Evolutionary conservation across 2,329 filamentous ascomycete species (phyloP), one percentile per base, ranked within the genome.

Genomic region (Botryotinia calthae): DNA sequence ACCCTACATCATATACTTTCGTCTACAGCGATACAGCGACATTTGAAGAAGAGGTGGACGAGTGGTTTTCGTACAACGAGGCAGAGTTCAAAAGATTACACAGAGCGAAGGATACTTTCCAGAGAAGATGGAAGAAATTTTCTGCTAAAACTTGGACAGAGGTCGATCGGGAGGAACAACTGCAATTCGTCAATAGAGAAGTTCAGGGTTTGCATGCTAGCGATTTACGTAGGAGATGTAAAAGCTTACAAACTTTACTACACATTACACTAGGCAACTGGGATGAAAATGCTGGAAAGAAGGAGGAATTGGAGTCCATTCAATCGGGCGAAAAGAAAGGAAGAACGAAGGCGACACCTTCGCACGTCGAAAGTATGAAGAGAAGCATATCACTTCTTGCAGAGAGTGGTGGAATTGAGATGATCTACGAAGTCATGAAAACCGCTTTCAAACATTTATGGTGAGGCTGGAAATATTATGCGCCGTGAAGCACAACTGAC

Each of bases 1-100:
- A 94, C 76, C 88, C 91, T 67, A 85, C 87, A 61, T 89, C 90
- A 18, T 99, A 99, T 84, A 94, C 96, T 74, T 99, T 97, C 81
- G 88, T 88, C 75, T 95, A 95, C 83, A 84, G 87, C 40, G 92
- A 95, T 81, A 87, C 88, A 72, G 90, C 91, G 34, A 85, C 89
- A 0, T 91, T 97, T 78, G 89, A 93, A 28, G 93, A 96, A 76
- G 96, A 99, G 84, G 86, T 99, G 65, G 94, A 98, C 81, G 96
- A 99, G 83, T 99, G 96, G 96, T 99, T 99, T 82, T 90, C 91
- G 70, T 98, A 98, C 82, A 92, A 92, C 78, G 90, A 94, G 75
- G 92, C 93, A 82, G 95, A 98, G 81, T 93, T 93, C 83, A 87
- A 91, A 64, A 91, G 95, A 79, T 85, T 98, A 66, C 87, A 92